Evolutionary conservation across 176 grass and related monocot species (phyloP).

Genomic region (Cenchrus americanus): DNA sequence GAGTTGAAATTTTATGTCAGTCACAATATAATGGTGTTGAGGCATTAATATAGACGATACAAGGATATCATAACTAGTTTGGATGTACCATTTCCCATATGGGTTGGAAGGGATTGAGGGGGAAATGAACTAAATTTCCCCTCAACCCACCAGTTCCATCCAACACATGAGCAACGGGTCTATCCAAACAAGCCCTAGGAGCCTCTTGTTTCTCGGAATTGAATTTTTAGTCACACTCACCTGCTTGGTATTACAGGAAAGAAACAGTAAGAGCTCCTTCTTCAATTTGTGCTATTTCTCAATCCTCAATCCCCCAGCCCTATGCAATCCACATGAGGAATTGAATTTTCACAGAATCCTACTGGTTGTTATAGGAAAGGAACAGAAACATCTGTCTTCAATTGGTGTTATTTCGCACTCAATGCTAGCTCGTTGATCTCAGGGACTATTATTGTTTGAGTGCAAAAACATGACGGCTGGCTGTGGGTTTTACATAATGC

Average conservation of each 20-base stretch:
- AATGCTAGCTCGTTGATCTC: slow-evolving; percentile 68
- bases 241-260: slow-evolving; percentile 29
- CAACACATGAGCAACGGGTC: too few species aligned
- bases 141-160: too few species aligned
- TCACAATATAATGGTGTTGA: too few species aligned
- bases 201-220: not conserved
- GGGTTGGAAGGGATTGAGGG: too few species aligned
- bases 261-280: slow-evolving; percentile 58
- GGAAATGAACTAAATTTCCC: too few species aligned
- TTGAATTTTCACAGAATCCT: not conserved
- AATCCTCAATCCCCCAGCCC: slow-evolving; percentile 38
- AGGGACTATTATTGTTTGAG: slow-evolving; percentile 68
- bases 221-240: too few species aligned
- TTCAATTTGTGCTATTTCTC: slow-evolving; percentile 77
- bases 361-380: slow-evolving; percentile 41
- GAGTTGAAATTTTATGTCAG: too few species aligned
- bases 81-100: too few species aligned
- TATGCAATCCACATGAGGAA: too few species aligned
- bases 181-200: too few species aligned
- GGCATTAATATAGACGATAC: too few species aligned
- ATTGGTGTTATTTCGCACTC: slow-evolving; percentile 69
- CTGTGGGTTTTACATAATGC: slow-evolving; percentile 53
- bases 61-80: too few species aligned
- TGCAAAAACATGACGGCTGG: slow-evolving; percentile 79
- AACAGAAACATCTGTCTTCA: slow-evolving; percentile 69